Percentiles rank a stretch among this genome's conserved stretches.
phyloP scores from a whole-genome alignment of 1,139 yeast genomes.

The Geotrichum restrictum region DNA sequence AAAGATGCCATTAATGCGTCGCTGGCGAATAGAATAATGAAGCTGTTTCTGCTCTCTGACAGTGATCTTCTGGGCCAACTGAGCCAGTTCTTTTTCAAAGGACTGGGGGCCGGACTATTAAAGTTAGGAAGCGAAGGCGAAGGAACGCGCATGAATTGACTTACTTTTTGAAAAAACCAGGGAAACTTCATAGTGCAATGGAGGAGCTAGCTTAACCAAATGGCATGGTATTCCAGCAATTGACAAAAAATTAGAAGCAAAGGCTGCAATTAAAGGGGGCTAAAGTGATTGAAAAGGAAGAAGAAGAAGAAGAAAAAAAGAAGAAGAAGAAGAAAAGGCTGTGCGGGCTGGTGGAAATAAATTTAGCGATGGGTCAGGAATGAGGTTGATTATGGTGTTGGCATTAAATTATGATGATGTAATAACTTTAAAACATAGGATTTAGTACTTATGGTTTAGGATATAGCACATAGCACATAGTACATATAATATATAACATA shows the following conservation, averaged over 20 bases:
- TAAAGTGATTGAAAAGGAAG: too few relatives aligned
- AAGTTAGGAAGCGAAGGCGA: neutral
- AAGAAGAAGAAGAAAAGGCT: too few relatives aligned
- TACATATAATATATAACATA: too few relatives aligned
- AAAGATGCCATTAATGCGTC: conserved; percentile 33
- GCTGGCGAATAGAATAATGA: conserved; percentile 26
- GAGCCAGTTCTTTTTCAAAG: conserved; percentile 35
- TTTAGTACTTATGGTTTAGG: neutral
- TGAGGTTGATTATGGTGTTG: neutral
- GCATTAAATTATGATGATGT: neutral
- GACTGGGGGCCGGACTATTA: conserved; percentile 12
- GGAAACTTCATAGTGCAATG: neutral
- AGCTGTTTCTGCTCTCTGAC: conserved; percentile 28
- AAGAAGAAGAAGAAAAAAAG: neutral
- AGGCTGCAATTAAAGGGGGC: too few relatives aligned
- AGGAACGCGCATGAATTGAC: conserved; percentile 2
- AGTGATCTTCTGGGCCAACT: conserved; percentile 31
- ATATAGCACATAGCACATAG: neutral
- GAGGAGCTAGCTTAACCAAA: neutral
- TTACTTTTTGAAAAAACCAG: neutral
- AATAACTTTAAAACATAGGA: neutral
- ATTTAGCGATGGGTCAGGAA: neutral
- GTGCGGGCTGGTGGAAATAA: neutral
- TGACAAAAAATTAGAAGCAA: too few relatives aligned
- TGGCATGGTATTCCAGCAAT: too few relatives aligned